Conservation (phyloP, 176 grass and related monocot species). For the Musa troglodytarum region DNA sequence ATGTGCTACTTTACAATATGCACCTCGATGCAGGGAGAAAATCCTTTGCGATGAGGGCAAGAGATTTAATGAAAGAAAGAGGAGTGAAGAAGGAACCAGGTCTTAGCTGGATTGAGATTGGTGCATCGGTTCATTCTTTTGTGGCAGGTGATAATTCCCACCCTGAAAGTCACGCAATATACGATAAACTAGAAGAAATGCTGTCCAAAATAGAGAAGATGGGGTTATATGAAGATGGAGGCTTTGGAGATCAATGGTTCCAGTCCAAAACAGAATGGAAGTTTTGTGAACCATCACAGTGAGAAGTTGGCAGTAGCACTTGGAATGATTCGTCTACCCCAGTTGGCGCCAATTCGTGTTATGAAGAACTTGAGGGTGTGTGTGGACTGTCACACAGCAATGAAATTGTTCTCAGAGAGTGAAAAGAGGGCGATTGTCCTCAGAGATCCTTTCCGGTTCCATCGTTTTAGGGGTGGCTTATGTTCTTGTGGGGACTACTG, state of each 20-base stretch:
- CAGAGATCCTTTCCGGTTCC: conserved; percentile 12
- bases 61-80: conserved; percentile 63
- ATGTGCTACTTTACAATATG: conserved; percentile 60
- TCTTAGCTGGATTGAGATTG: conserved; percentile 59
- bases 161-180: conserved; percentile 42
- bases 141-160: conserved; percentile 51
- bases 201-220: conserved; percentile 41
- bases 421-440: conserved; percentile 32
- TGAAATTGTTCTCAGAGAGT: conserved; percentile 49
- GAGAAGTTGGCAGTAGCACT: conserved; percentile 58
- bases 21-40: conserved; percentile 44
- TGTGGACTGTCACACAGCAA: conserved; percentile 44
- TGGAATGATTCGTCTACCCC: conserved; percentile 43
- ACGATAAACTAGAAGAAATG: conserved; percentile 44
- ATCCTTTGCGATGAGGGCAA: conserved; percentile 38
- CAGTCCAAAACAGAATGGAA: conserved; percentile 13
- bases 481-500: conserved; percentile 25
- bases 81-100: conserved; percentile 69
- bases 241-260: conserved; percentile 11
- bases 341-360: conserved; percentile 39
- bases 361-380: conserved; percentile 73
- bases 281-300: conserved; percentile 43
- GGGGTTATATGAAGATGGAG: not conserved
- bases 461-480: conserved; percentile 25
- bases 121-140: conserved; percentile 48